phyloP scores from a whole-genome alignment of 129 eudicot genomes.

The Cynara cardunculus region DNA sequence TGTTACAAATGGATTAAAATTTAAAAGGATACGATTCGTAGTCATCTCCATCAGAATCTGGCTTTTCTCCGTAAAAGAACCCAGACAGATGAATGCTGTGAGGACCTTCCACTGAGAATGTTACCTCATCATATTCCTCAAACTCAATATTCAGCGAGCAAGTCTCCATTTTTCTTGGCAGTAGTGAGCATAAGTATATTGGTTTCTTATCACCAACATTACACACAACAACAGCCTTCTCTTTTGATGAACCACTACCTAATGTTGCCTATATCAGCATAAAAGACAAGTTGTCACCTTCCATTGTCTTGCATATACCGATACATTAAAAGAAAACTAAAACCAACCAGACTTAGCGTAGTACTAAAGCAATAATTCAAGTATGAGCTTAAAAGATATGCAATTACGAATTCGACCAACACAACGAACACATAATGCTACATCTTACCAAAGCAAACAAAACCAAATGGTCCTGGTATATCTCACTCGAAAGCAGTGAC shows the following conservation, averaged over 20 bases:
- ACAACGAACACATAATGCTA: background rate
- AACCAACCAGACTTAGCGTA: background rate
- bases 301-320: background rate
- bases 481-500: too few relatives aligned
- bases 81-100: conserved; percentile 90
- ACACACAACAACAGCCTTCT: conserved; percentile 73
- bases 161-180: conserved; percentile 71
- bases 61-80: conserved; percentile 54
- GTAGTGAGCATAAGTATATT: conserved; percentile 64
- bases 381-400: background rate
- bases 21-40: conserved; percentile 67
- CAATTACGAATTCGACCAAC: background rate
- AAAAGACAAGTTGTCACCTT: conserved; percentile 6
- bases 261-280: conserved; percentile 64
- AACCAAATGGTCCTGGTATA: too few relatives aligned
- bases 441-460: too few relatives aligned
- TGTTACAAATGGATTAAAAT: conserved; percentile 1
- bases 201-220: conserved; percentile 76
- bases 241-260: conserved; percentile 53
- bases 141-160: conserved; percentile 79
- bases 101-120: conserved; percentile 77
- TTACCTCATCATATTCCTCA: conserved; percentile 79
- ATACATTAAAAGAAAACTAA: background rate
- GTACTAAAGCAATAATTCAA: background rate
- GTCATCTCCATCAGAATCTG: conserved; percentile 45